Evolutionary conservation across 2,329 filamentous ascomycete species (phyloP), one percentile per base, ranked within the genome.

Genomic region (Claviceps pazoutovae): DNA sequence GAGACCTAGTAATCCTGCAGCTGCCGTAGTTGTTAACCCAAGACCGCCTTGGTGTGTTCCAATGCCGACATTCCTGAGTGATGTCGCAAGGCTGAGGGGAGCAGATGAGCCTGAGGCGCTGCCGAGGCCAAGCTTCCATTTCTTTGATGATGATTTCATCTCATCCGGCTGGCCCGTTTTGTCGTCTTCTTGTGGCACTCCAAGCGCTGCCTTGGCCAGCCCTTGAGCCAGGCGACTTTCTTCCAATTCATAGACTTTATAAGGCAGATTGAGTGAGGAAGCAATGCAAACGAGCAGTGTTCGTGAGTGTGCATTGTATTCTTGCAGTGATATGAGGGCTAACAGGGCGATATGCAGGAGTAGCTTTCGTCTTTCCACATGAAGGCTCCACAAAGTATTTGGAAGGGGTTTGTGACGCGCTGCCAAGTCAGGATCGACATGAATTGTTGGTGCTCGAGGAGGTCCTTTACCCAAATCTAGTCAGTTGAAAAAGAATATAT

Each of bases 41-140:
- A 87, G 67, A 0, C 88, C 88, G 23, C 84, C 83, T 70, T 90
- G 84, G 0, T 91, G 75, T 1, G 80, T 83, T 23, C 90, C 90
- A 42, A 97, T 75, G 1, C 88, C 87, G 9, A 86, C 88, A 19
- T 82, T 83, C 14, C 87, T 78, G 2, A 97, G 72, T 0, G 88
- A 83, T 1, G 85, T 81, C 8, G 88, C 85, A 9, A 96, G 77
- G 36, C 84, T 85, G 30, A 86, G 75, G 2, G 58, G 30, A 37
- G 80, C 78, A 26, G 53, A 48, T 34, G 48, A 39, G 9, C 82
- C 82, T 6, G 61, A 59, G n/a, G 59, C 58, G 46, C 61, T 59
- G 16, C 64, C 63, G 49, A 66, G 60, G 5, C 84, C 82, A 43
- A 88, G 80, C 63, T 89, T 89, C 79, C 82, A 86, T 63, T 83